These are phyloP conservation scores for Vitis hybrid DNA, from an alignment of 177 flowering plant genomes.

Conservation along the genomic window DNA sequence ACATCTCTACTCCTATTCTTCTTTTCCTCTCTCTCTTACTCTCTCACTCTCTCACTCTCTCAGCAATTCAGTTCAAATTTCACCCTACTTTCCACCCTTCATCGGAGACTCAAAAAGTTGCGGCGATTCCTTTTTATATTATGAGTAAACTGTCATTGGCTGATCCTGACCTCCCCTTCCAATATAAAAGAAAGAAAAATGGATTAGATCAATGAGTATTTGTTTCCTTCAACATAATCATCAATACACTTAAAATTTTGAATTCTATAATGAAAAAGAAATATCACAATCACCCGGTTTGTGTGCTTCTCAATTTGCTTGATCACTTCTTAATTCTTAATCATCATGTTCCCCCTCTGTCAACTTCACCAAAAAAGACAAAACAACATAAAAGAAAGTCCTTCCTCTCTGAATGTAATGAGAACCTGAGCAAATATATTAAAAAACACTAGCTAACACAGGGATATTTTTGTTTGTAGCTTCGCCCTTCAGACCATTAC, in stretches of 20 bases:
- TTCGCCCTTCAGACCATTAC: no score
- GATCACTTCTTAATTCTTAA: background rate
- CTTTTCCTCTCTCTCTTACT: background rate
- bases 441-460: no score
- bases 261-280: background rate
- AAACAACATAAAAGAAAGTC: no score
- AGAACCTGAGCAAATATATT: no score
- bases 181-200: background rate
- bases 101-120: conserved; percentile 4
- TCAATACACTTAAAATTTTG: background rate
- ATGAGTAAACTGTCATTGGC: conserved; percentile 8
- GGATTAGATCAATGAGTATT: background rate
- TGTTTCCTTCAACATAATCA: background rate
- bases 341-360: background rate
- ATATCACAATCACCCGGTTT: background rate
- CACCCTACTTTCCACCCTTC: background rate
- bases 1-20: background rate
- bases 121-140: background rate
- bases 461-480: no score
- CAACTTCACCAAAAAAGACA: no score
- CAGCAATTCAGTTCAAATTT: background rate
- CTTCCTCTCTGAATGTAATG: no score
- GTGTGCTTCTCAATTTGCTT: background rate
- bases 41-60: background rate
- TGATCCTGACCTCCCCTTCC: background rate